These are phyloP conservation scores for Pseudocercospora macadamiae DNA, from an alignment of 2,329 filamentous ascomycete genomes.

Conservation along the genomic window DNA sequence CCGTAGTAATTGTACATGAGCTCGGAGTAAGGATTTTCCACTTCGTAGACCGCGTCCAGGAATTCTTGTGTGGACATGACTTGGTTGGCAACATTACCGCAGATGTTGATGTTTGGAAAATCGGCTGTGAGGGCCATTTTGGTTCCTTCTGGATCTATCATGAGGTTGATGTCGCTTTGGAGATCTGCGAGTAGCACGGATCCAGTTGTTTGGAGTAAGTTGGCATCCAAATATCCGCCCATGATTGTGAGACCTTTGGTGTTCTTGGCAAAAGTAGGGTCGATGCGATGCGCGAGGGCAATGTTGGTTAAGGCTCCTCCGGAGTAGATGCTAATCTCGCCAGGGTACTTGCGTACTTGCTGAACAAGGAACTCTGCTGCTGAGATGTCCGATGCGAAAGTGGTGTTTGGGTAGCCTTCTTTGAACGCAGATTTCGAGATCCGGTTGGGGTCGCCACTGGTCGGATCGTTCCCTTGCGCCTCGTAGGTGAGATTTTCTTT, in stretches of 20 bases:
- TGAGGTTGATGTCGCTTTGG: slow-evolving; percentile 52
- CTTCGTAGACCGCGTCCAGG: slow-evolving; percentile 43
- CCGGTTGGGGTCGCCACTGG: slow-evolving; percentile 48
- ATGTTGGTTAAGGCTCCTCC: slow-evolving; percentile 55
- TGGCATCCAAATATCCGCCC: slow-evolving; percentile 54
- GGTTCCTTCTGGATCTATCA: slow-evolving; percentile 55
- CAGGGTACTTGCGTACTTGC: slow-evolving; percentile 52
- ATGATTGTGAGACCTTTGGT: slow-evolving; percentile 55
- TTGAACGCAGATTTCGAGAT: slow-evolving; percentile 47
- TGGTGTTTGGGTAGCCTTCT: slow-evolving; percentile 53
- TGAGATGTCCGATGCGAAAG: slow-evolving; percentile 41
- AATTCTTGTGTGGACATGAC: slow-evolving; percentile 46
- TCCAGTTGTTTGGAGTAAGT: slow-evolving; percentile 35
- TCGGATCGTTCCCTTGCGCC: slow-evolving; percentile 49
- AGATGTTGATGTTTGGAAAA: slow-evolving; percentile 51
- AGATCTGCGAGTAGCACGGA: slow-evolving; percentile 31
- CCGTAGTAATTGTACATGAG: slow-evolving; percentile 45
- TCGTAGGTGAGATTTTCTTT: slow-evolving; percentile 49
- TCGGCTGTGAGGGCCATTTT: slow-evolving; percentile 54
- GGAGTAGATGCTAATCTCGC: slow-evolving; percentile 53
- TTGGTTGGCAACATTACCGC: slow-evolving; percentile 54
- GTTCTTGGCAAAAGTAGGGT: slow-evolving; percentile 50
- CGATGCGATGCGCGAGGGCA: slow-evolving; percentile 51
- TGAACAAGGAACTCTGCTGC: slow-evolving; percentile 53
- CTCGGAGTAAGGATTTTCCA: slow-evolving; percentile 44